Evolutionary conservation across 2,329 filamentous ascomycete genomes (phyloP).

Genomic region (Colletotrichum simmondsii): DNA sequence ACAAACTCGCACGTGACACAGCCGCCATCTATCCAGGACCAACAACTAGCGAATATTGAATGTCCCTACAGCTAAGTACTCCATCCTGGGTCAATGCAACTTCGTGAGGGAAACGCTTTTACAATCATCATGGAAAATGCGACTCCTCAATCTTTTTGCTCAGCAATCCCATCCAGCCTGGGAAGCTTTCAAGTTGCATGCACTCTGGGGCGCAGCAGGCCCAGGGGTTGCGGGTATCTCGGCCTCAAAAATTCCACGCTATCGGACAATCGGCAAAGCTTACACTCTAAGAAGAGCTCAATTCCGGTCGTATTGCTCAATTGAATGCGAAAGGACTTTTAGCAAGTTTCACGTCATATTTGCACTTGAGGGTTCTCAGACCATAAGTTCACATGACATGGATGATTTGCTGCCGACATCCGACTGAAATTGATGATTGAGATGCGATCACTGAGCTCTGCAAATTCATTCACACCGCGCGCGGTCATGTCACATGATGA

Average conservation of each 20-base stretch:
- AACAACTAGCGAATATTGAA: not conserved
- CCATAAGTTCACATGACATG: not conserved
- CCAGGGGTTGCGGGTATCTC: not conserved
- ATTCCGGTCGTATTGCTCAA: not conserved
- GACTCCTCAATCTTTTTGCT: not conserved
- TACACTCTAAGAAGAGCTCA: not conserved
- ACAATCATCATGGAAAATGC: not conserved
- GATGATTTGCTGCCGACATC: not conserved
- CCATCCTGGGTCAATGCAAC: too few species aligned
- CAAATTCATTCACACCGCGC: too few species aligned
- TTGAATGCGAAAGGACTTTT: not conserved
- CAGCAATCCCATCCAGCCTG: not conserved
- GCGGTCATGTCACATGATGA: too few species aligned
- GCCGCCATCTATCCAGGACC: not conserved
- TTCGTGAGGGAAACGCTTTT: too few species aligned
- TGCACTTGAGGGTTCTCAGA: not conserved
- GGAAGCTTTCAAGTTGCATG: not conserved
- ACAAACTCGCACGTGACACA: not conserved
- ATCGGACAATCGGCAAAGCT: not conserved
- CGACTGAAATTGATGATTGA: not conserved
- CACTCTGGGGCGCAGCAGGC: not conserved
- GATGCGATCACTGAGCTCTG: too few species aligned
- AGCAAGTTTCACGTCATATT: not conserved
- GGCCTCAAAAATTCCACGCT: not conserved
- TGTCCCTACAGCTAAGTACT: not conserved